phyloP scores from a whole-genome alignment of 306 rosid species.

The Erythrophleum fordii region DNA sequence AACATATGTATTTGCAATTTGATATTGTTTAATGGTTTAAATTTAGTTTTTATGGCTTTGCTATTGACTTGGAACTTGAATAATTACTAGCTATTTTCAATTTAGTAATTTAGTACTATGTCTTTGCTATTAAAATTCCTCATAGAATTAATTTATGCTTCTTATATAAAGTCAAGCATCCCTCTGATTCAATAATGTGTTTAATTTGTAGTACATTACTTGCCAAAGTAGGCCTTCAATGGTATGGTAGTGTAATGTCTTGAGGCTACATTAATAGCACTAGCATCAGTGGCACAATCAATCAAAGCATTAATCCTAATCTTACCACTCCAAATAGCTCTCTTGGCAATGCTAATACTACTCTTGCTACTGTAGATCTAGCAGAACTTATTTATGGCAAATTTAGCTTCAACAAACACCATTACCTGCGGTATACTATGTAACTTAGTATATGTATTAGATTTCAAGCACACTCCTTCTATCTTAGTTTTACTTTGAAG shows the following conservation, averaged over 20 bases:
- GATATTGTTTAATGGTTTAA: too few relatives aligned
- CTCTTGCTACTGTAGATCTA: constrained; percentile 53
- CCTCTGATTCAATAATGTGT: too few relatives aligned
- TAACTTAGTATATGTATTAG: constrained; percentile 31
- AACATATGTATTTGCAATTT: too few relatives aligned
- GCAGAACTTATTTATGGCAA: constrained; percentile 85
- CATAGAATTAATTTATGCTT: too few relatives aligned
- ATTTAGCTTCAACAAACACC: constrained; percentile 73
- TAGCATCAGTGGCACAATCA: constrained; percentile 52
- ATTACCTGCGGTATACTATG: constrained; percentile 60
- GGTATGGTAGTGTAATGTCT: constrained; percentile 68
- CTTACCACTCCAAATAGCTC: constrained; percentile 65
- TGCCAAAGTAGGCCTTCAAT: too few relatives aligned
- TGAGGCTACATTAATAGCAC: constrained; percentile 77
- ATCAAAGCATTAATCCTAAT: constrained; percentile 70
- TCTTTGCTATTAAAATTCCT: too few relatives aligned
- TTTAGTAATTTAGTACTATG: too few relatives aligned
- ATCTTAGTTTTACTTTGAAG: constrained; percentile 14
- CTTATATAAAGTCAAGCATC: too few relatives aligned
- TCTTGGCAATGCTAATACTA: constrained; percentile 46
- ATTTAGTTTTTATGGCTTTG: too few relatives aligned
- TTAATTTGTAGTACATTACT: too few relatives aligned
- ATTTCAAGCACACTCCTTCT: constrained; percentile 3
- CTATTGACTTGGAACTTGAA: too few relatives aligned
- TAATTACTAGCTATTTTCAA: too few relatives aligned